These are phyloP conservation scores for Leccinum fallax DNA, from an alignment of 1,284 basidiomycete genomes.

Conservation along the genomic window DNA sequence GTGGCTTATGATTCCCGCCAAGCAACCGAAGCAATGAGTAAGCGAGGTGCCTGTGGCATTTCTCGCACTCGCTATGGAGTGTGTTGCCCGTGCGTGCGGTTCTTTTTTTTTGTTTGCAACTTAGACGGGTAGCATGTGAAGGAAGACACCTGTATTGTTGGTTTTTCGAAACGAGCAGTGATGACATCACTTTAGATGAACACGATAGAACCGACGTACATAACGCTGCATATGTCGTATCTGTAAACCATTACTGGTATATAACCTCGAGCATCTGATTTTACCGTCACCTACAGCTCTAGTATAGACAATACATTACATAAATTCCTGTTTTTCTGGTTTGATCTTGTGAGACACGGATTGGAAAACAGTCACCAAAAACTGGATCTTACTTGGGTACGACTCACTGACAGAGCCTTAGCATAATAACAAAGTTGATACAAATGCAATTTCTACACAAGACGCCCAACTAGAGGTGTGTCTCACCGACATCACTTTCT, in stretches of 20 bases:
- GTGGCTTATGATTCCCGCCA: slow-evolving; percentile 70
- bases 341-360: background rate
- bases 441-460: background rate
- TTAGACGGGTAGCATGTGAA: background rate
- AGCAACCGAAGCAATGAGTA: slow-evolving; percentile 31
- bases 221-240: slow-evolving; percentile 14
- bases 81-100: background rate
- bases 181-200: slow-evolving; percentile 1
- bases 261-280: background rate
- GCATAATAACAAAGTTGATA: background rate
- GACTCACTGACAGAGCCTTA: too few species aligned
- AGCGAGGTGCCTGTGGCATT: background rate
- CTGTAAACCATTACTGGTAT: slow-evolving; percentile 6
- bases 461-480: background rate
- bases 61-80: background rate
- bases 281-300: background rate
- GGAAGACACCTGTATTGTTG: background rate
- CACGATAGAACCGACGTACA: slow-evolving; percentile 12
- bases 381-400: too few species aligned
- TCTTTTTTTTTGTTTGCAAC: background rate
- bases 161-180: background rate
- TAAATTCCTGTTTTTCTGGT: background rate
- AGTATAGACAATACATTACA: slow-evolving; percentile 1
- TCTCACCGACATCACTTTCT: slow-evolving; percentile 6
- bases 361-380: background rate